A percentile compares a stretch with the other conserved stretches of the same genome.
Evolutionary conservation across 2,329 filamentous ascomycete genomes (phyloP).

Genomic region (Aspergillus transmontanensis): DNA sequence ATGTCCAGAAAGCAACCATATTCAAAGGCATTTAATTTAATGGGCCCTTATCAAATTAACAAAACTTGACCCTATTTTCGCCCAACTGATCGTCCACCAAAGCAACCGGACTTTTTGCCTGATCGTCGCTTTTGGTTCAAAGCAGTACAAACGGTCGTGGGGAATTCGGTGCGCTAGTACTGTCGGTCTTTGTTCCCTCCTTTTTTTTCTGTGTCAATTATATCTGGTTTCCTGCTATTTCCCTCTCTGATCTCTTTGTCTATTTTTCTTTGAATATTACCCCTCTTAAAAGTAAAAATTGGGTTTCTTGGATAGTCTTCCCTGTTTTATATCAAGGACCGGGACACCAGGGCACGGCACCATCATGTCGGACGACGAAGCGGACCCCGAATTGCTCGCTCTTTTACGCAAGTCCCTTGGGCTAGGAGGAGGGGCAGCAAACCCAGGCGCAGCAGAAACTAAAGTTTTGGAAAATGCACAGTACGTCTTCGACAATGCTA

Average conservation of each 20-base stretch:
- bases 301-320: background rate
- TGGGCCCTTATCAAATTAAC: background rate
- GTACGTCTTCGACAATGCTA: slow-evolving; percentile 86
- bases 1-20: background rate
- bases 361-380: slow-evolving; percentile 87
- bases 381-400: slow-evolving; percentile 82
- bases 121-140: slow-evolving; percentile 6
- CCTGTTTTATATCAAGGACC: background rate
- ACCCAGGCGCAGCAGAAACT: slow-evolving; percentile 68
- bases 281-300: background rate
- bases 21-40: background rate
- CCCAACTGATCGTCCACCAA: background rate
- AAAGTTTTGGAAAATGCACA: slow-evolving; percentile 81
- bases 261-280: background rate
- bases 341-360: background rate
- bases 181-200: background rate
- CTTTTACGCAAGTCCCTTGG: slow-evolving; percentile 80
- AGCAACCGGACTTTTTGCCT: slow-evolving; percentile 2
- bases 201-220: background rate
- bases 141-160: background rate
- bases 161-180: background rate
- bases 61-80: background rate
- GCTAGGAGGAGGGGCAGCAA: slow-evolving; percentile 58
- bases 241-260: background rate
- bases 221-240: background rate